These are phyloP conservation scores for Candolleomyces aberdarensis DNA, from an alignment of 768 basidiomycete genomes.

Conservation along the genomic window DNA sequence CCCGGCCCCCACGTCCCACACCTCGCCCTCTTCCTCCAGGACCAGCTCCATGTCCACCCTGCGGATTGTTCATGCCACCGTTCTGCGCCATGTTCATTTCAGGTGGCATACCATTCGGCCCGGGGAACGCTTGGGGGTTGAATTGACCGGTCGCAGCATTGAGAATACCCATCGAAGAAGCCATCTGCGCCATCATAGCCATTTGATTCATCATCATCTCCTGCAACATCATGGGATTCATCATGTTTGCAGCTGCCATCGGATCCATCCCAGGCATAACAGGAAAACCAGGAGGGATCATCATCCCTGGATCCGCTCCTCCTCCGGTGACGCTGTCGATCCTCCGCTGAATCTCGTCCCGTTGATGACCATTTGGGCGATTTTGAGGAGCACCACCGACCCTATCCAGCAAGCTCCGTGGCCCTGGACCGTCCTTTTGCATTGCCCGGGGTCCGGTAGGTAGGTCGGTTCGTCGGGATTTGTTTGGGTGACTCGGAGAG, in stretches of 20 bases:
- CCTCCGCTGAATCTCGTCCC: conserved; percentile 74
- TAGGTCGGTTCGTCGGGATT: conserved; percentile 69
- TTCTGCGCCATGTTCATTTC: conserved; percentile 53
- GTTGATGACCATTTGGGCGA: conserved; percentile 37
- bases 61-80: conserved; percentile 33
- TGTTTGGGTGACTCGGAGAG: conserved; percentile 62
- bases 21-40: conserved; percentile 48
- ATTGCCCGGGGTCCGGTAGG: conserved; percentile 88
- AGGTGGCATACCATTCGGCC: conserved; percentile 50
- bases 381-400: conserved; percentile 57
- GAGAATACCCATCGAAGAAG: conserved; percentile 76
- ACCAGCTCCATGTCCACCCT: conserved; percentile 32
- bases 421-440: conserved; percentile 37
- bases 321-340: conserved; percentile 73
- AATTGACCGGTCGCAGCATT: conserved; percentile 57
- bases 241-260: conserved; percentile 47
- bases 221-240: conserved; percentile 73
- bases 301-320: conserved; percentile 55
- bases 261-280: conserved; percentile 56
- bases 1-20: conserved; percentile 45
- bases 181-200: conserved; percentile 94
- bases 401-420: conserved; percentile 75
- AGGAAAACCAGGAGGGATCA: conserved; percentile 46
- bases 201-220: conserved; percentile 92
- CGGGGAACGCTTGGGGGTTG: conserved; percentile 53